Evolutionary conservation across 1,139 yeast genomes (phyloP), one percentile per base, ranked within the genome.

Genomic region (Sugiyamaella grinbergsii): DNA sequence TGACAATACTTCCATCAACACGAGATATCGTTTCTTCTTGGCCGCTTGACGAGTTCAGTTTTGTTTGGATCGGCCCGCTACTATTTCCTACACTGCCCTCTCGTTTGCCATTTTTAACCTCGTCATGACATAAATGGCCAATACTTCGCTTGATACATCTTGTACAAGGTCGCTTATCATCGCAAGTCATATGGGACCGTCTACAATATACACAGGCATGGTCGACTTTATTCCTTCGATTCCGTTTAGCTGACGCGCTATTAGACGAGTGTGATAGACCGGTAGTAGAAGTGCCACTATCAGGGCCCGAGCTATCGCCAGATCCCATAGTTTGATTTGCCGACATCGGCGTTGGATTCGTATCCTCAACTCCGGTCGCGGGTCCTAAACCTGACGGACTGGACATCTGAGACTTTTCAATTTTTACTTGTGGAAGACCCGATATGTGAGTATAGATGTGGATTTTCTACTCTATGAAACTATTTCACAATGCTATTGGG

Each of bases 111-210:
- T 60, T 57, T 42, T 59, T 60, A 11, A 85, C 83, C 62, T 86
- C 95, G 62, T 88, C 96, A 56, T 83, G 88, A 63, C 98, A 91
- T 37, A 91, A 69, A 68, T 90, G 96, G 5, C 94, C 94, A 41
- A 91, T 91, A 38, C 88, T 89, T 57, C 98, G 74, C 66, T 87
- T 88, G 18, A 90, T 77, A 69, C 98, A 91, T 48, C 97, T 73
- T 49, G 83, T 80, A 66, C 98, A 91, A 1, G 98, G 98, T 53
- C 97, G 74, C 11, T 81, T 57, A 40, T 61, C 58, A 49, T 90
- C 96, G 70, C 98, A 91, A 28, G 90, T 87, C 94, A 91, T 89
- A 67, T 91, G 98, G 1, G 96, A 88, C 43, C 98, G 74, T 44
- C 97, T 78, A 64, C 98, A 91, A 65, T 88, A 91, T 2, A 91